Percentiles rank a stretch among this genome's conserved stretches.
Evolutionary conservation across 352 stramenopile genomes (phyloP).

Genomic region (Phytophthora constricta): DNA sequence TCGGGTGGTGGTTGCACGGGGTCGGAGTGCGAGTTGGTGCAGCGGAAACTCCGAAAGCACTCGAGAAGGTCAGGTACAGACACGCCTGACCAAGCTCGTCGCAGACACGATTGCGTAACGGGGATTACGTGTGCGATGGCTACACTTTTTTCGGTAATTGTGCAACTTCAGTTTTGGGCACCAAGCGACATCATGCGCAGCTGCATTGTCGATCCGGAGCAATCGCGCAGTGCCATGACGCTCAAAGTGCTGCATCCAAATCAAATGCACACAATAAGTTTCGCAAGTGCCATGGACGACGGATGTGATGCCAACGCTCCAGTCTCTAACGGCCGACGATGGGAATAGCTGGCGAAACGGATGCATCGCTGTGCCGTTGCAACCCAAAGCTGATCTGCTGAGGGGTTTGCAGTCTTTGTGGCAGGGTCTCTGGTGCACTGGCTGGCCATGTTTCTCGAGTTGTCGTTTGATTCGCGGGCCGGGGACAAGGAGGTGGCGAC

Average conservation of each 20-base stretch:
- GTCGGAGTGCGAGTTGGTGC: no score
- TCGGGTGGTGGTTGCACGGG: neutral
- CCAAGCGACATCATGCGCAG: constrained; percentile 1
- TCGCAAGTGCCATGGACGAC: no score
- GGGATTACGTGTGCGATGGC: constrained; percentile 4
- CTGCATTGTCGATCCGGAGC: neutral
- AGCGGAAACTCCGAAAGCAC: neutral
- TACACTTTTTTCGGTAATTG: neutral
- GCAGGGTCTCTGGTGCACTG: neutral
- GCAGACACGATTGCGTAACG: neutral
- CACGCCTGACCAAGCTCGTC: neutral
- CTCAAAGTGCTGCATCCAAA: no score
- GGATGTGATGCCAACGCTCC: neutral
- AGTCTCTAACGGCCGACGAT: neutral
- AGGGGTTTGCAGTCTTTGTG: neutral
- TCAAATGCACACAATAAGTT: no score
- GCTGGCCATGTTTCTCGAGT: constrained; percentile 34
- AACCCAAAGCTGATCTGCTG: neutral
- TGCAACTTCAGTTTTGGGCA: neutral
- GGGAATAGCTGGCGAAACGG: neutral
- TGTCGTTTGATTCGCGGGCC: constrained; percentile 35
- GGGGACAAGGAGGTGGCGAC: constrained; percentile 9
- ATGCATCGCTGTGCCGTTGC: neutral
- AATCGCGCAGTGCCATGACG: no score
- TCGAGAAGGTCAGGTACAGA: neutral